These are phyloP conservation scores for Cladosporium oxysporum DNA, from an alignment of 2,329 filamentous ascomycete species.

Conservation along the genomic window DNA sequence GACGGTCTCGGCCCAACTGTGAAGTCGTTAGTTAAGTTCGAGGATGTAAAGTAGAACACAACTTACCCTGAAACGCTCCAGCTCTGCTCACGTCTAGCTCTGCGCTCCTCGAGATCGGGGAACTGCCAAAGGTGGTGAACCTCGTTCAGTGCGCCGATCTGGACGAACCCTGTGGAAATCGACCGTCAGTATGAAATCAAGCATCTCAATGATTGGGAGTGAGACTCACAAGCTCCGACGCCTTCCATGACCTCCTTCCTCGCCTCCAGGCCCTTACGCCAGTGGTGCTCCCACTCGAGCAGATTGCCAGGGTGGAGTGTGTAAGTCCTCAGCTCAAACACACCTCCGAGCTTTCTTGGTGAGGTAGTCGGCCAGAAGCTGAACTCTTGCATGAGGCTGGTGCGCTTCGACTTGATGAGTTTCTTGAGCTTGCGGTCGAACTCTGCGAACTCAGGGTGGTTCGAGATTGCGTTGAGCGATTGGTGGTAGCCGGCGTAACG, in stretches of 20 bases:
- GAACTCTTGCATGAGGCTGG: constrained; percentile 98
- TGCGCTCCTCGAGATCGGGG: constrained; percentile 91
- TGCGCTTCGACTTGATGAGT: constrained; percentile 81
- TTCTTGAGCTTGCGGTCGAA: constrained; percentile 83
- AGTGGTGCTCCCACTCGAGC: constrained; percentile 98
- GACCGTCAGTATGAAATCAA: constrained; percentile 52
- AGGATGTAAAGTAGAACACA: neutral
- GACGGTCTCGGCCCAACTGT: constrained; percentile 71
- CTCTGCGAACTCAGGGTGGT: constrained; percentile 77
- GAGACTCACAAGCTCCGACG: constrained; percentile 22
- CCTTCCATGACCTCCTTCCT: constrained; percentile 97
- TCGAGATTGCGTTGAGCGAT: constrained; percentile 80
- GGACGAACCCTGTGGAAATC: constrained; percentile 81
- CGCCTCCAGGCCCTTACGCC: constrained; percentile 87
- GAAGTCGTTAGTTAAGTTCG: neutral
- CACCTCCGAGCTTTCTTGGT: constrained; percentile 82
- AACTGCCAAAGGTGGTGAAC: constrained; percentile 99
- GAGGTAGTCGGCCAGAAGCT: constrained; percentile 98
- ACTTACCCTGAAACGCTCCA: constrained; percentile 75
- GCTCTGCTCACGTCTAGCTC: constrained; percentile 85
- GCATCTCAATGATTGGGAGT: neutral
- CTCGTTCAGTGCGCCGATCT: constrained; percentile 95
- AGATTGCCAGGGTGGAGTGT: constrained; percentile 94
- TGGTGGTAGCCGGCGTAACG: constrained; percentile 94
- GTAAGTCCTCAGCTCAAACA: constrained; percentile 96